Conservation (phyloP, 768 basidiomycete species). For the Phaeolepiota aurea region DNA sequence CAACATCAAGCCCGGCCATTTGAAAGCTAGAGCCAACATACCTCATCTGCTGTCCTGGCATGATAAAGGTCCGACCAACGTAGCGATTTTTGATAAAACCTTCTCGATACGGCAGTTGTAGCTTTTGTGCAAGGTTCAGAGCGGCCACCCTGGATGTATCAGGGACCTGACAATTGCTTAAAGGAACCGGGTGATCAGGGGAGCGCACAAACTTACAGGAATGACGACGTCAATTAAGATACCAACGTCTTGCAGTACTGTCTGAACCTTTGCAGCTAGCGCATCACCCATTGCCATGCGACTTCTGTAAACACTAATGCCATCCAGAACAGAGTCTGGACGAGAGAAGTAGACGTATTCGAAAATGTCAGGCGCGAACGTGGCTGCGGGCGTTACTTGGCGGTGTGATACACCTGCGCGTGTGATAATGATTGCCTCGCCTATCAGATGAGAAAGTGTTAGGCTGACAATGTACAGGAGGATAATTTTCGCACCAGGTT, state of each 20-base stretch:
- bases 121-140: constrained; percentile 86
- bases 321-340: constrained; percentile 95
- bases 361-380: constrained; percentile 96
- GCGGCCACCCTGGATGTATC: constrained; percentile 97
- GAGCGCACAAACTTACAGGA: constrained; percentile 54
- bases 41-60: constrained; percentile 98
- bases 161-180: constrained; percentile 72
- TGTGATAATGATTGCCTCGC: constrained; percentile 95
- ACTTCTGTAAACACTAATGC: constrained; percentile 93
- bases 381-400: constrained; percentile 57
- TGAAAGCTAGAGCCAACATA: constrained; percentile 12
- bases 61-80: constrained; percentile 97
- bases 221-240: constrained; percentile 92
- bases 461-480: constrained; percentile 1
- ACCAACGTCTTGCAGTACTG: constrained; percentile 58
- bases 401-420: constrained; percentile 68
- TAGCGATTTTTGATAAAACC: constrained; percentile 99
- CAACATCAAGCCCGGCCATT: constrained; percentile 1
- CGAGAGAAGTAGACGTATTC: constrained; percentile 98
- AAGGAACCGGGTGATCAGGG: constrained; percentile 1
- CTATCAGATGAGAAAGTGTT: constrained; percentile 36
- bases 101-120: constrained; percentile 88
- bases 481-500: constrained; percentile 50
- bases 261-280: constrained; percentile 79
- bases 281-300: constrained; percentile 99